Percentiles rank a stretch among this genome's conserved stretches.
These are phyloP conservation scores for Thelephora ganbajun DNA, from an alignment of 768 basidiomycete species.

Conservation along the genomic window DNA sequence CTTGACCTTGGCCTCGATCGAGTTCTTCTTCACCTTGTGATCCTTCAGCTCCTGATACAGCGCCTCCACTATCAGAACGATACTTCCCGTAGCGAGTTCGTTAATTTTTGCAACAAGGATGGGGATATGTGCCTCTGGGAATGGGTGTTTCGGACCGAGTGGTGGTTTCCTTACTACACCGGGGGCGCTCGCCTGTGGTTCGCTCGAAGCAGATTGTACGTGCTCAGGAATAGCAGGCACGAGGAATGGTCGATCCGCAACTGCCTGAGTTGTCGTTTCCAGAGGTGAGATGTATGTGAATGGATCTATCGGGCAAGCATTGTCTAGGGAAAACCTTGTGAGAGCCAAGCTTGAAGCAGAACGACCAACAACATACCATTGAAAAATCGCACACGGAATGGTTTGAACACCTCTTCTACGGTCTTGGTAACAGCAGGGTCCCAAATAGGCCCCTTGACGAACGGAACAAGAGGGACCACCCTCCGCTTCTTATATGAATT, in stretches of 20 bases:
- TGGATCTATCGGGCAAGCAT: constrained; percentile 60
- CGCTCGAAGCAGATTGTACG: constrained; percentile 1
- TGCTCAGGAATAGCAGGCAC: constrained; percentile 23
- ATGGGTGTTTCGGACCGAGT: constrained; percentile 34
- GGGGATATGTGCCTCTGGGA: constrained; percentile 55
- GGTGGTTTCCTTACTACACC: background rate
- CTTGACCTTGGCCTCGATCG: constrained; percentile 67
- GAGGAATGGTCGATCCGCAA: constrained; percentile 24
- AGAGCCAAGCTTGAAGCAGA: constrained; percentile 1
- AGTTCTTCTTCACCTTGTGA: constrained; percentile 72
- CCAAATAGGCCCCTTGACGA: constrained; percentile 73
- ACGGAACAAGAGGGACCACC: constrained; percentile 68
- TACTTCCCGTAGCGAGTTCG: constrained; percentile 42
- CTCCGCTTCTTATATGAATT: constrained; percentile 60
- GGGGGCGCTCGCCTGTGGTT: background rate
- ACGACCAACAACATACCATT: constrained; percentile 44
- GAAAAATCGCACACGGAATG: constrained; percentile 67
- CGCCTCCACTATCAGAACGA: constrained; percentile 56
- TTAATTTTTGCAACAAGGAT: constrained; percentile 50
- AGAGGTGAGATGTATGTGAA: constrained; percentile 54
- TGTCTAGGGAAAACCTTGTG: constrained; percentile 30
- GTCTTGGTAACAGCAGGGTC: constrained; percentile 56
- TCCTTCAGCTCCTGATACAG: constrained; percentile 54
- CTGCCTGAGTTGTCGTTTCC: constrained; percentile 21
- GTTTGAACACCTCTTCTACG: constrained; percentile 54